Evolutionary conservation across 306 rosid genomes (phyloP), one percentile per base, ranked within the genome.

Genomic region (Hippophae rhamnoides): DNA sequence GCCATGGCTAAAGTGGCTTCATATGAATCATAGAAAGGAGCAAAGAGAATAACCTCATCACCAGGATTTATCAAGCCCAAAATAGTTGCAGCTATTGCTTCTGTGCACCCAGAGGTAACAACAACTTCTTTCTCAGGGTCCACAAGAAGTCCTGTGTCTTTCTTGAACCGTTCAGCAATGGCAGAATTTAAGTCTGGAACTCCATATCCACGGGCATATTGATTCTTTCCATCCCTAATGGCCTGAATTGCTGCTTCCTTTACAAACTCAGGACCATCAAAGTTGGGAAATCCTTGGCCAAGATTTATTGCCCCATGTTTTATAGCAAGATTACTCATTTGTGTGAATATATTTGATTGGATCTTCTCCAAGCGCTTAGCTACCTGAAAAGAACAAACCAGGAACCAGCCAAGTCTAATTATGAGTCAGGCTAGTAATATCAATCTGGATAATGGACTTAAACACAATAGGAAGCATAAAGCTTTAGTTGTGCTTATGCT

Each of bases 241-340:
- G 90, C 95, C 61, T 81, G 94, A 62, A 90, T 79, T 26, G 97
- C 97, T 3, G 97, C 95, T 84, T 90, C 95, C 86, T 87, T 90
- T 12, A 86, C 89, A 72, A 90, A 90, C 8, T 90, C 89, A 0
- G 95, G 97, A 56, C 97, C 97, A 40, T 90, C 97, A 60, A 87
- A 90, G 70, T 90, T 90, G 45, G 97, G 97, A 62, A 90, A 90
- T 58, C 97, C 97, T 72, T 86, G 97, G 46, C 95, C 97, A 18
- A 90, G 95, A 76, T 90, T 86, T 69, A 90, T 82, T 61, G 94
- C 97, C 58, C 89, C 89, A 47, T 90, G 86, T 76, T 85, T 81
- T 70, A 72, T 54, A 23, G 96, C 99, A 10, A 92, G 87, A 69
- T 54, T 83, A 60, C 94, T 92, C 93, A 92, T 92, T 73, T 82